Percentiles rank a stretch among this genome's conserved stretches.
Evolutionary conservation across 192 early-diverging fungal genomes (phyloP).

Genomic region (Endogone sp.): DNA sequence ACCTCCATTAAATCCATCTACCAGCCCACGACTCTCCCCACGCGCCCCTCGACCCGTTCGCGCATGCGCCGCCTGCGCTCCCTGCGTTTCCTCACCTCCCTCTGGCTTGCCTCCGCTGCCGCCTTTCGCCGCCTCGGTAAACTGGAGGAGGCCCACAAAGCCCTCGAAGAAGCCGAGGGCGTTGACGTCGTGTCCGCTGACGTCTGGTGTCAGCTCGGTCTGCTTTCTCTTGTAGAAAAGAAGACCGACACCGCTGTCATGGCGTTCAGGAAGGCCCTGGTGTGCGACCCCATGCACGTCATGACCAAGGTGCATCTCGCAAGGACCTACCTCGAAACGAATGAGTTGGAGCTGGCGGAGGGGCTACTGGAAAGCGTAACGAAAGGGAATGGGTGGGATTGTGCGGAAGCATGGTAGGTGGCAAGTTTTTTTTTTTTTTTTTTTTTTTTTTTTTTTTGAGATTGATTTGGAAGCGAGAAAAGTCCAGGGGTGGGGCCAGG

Average conservation of each 20-base stretch:
- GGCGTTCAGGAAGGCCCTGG: constrained; percentile 46
- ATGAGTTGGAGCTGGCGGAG: constrained; percentile 45
- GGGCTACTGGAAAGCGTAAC: constrained; percentile 45
- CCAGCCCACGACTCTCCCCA: constrained; percentile 21
- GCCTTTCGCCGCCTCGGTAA: constrained; percentile 41
- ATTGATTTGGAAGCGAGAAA: too few species aligned
- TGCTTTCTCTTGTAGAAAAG: constrained; percentile 28
- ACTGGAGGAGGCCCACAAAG: constrained; percentile 49
- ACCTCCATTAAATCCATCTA: constrained; percentile 22
- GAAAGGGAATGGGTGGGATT: constrained; percentile 54
- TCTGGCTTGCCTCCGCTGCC: constrained; percentile 54
- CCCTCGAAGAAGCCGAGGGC: constrained; percentile 53
- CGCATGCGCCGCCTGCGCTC: constrained; percentile 37
- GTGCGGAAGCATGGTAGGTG: constrained; percentile 56
- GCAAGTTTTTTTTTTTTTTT: neutral
- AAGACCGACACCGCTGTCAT: constrained; percentile 35
- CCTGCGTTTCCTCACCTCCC: constrained; percentile 34
- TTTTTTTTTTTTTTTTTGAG: constrained; percentile 3
- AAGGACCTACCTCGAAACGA: constrained; percentile 36
- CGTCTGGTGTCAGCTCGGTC: constrained; percentile 53
- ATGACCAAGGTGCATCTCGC: constrained; percentile 40
- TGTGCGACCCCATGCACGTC: constrained; percentile 36
- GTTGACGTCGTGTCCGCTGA: constrained; percentile 38
- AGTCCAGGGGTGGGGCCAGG: too few species aligned
- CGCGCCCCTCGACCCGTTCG: constrained; percentile 28